Conservation (phyloP, 148 eudicot species). For the Vaccinium myrtillus region DNA sequence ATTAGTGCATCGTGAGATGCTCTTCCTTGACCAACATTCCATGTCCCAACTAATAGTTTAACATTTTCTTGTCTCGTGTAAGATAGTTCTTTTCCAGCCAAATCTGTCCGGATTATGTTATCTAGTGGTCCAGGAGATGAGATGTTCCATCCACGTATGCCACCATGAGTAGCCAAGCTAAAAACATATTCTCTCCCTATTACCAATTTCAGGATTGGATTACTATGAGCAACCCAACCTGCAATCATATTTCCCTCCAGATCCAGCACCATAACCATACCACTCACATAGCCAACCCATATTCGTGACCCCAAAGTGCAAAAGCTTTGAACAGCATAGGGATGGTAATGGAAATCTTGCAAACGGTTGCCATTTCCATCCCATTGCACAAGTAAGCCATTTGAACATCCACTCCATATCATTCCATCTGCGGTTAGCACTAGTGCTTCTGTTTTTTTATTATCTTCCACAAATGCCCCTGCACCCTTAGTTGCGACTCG, state of each 20-base stretch:
- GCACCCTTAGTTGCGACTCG: constrained; percentile 85
- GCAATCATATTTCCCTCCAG: constrained; percentile 74
- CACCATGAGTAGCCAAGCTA: constrained; percentile 98
- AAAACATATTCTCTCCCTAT: constrained; percentile 64
- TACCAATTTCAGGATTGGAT: constrained; percentile 80
- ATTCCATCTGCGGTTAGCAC: constrained; percentile 71
- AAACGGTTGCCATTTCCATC: constrained; percentile 79
- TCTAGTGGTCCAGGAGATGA: constrained; percentile 91
- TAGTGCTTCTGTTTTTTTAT: constrained; percentile 86
- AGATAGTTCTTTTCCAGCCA: constrained; percentile 59
- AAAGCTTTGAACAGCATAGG: constrained; percentile 70
- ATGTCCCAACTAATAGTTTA: constrained; percentile 81
- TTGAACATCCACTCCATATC: constrained; percentile 88
- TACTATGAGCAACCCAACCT: constrained; percentile 87
- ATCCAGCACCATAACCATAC: constrained; percentile 76
- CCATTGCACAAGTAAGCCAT: constrained; percentile 86
- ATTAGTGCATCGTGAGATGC: constrained; percentile 75
- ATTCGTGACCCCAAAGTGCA: constrained; percentile 72
- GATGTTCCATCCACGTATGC: constrained; percentile 91
- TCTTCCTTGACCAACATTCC: constrained; percentile 99
- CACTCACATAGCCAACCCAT: constrained; percentile 95
- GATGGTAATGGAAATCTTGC: constrained; percentile 74
- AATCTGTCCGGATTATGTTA: constrained; percentile 49
- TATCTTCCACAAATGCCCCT: constrained; percentile 73
- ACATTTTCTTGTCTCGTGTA: constrained; percentile 69